A percentile compares a stretch with the other conserved stretches of the same genome.
phyloP scores from a whole-genome alignment of 768 basidiomycete species.

The Mycena indigotica region DNA sequence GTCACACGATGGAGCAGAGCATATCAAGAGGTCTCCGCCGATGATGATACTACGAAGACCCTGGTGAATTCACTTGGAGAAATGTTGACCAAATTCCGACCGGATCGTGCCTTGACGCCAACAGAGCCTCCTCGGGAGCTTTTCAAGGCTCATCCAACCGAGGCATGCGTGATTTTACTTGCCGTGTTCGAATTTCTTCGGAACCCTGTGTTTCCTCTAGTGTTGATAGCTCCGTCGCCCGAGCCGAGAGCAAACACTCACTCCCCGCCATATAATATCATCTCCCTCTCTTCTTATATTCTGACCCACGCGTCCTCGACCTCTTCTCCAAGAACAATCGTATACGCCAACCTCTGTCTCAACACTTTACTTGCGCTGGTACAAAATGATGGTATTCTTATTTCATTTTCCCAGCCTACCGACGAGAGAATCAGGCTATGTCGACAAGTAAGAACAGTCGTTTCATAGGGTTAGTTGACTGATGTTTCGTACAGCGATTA shows the following conservation, averaged over 20 bases:
- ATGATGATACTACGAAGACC: constrained; percentile 53
- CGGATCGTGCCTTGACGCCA: constrained; percentile 54
- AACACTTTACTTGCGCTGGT: constrained; percentile 53
- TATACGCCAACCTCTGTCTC: constrained; percentile 63
- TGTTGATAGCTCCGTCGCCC: constrained; percentile 39
- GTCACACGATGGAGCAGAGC: constrained; percentile 38
- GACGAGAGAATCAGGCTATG: constrained; percentile 54
- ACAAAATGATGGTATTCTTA: constrained; percentile 52
- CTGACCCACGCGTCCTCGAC: constrained; percentile 68
- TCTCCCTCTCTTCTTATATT: constrained; percentile 66
- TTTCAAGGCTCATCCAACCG: constrained; percentile 66
- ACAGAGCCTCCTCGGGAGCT: constrained; percentile 52
- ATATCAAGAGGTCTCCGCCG: constrained; percentile 59
- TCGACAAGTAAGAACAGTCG: constrained; percentile 52
- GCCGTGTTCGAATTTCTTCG: constrained; percentile 64
- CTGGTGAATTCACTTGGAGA: constrained; percentile 54
- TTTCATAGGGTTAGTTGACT: constrained; percentile 2
- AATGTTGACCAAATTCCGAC: constrained; percentile 53
- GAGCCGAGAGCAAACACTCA: constrained; percentile 27
- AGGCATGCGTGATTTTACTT: constrained; percentile 59
- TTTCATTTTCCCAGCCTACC: constrained; percentile 44
- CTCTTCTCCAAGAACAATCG: constrained; percentile 56
- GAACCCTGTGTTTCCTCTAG: constrained; percentile 51
- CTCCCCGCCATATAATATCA: constrained; percentile 46
- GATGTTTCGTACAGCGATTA: constrained; percentile 39